phyloP scores from a whole-genome alignment of 306 rosid species.

The Quercus alba region DNA sequence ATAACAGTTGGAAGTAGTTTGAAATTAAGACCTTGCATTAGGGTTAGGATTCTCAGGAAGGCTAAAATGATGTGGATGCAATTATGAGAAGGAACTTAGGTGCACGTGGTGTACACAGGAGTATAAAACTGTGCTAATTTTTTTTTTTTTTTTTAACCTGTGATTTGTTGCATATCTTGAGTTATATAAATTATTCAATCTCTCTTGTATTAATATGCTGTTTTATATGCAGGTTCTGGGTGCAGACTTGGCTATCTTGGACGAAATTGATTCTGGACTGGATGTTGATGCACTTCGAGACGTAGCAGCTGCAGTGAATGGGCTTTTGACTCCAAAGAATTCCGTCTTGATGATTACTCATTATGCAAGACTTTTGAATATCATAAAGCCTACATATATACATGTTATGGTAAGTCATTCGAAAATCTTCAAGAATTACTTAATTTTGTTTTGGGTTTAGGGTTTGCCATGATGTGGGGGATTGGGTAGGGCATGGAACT shows the following conservation, averaged over 20 bases:
- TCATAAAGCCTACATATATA: constrained; percentile 65
- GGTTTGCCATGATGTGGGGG: constrained; percentile 1
- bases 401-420: constrained; percentile 77
- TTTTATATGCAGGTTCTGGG: constrained; percentile 68
- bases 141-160: background rate
- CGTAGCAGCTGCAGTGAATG: constrained; percentile 82
- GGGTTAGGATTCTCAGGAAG: background rate
- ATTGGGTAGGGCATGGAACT: background rate
- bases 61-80: background rate
- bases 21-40: background rate
- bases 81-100: background rate
- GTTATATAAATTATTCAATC: background rate
- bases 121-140: background rate
- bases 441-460: constrained; percentile 1
- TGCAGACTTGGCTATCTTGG: constrained; percentile 88
- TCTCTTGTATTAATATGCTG: background rate
- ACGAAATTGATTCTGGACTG: constrained; percentile 97
- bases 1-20: background rate
- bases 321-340: constrained; percentile 61
- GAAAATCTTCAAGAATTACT: constrained; percentile 14
- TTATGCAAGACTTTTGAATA: constrained; percentile 75
- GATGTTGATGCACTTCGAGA: constrained; percentile 95
- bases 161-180: background rate
- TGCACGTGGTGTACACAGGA: no score
- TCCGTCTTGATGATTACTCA: constrained; percentile 89